These are phyloP conservation scores for Penicillium sp. DNA, from an alignment of 2,329 filamentous ascomycete genomes.

Conservation along the genomic window DNA sequence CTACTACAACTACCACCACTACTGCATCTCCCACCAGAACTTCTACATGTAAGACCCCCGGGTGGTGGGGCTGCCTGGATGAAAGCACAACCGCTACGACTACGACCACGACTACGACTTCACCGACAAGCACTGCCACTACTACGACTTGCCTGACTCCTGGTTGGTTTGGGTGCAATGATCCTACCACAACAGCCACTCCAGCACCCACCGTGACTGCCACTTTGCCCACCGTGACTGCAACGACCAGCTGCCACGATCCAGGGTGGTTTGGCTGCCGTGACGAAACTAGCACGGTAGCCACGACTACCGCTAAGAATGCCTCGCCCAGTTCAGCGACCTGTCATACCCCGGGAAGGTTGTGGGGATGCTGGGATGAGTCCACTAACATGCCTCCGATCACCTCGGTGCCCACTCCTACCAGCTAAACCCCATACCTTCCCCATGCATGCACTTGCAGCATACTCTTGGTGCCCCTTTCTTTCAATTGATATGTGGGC, in stretches of 20 bases:
- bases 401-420: not conserved
- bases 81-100: slow-evolving; percentile 18
- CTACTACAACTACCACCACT: slow-evolving; percentile 58
- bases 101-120: slow-evolving; percentile 17
- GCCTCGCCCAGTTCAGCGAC: not conserved
- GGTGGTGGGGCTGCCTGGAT: slow-evolving; percentile 41
- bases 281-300: slow-evolving; percentile 22
- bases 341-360: not conserved
- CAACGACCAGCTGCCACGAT: slow-evolving; percentile 24
- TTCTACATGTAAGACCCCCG: slow-evolving; percentile 37
- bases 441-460: not conserved
- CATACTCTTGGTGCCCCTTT: not conserved
- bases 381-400: not conserved
- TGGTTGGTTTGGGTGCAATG: slow-evolving; percentile 43
- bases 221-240: slow-evolving; percentile 11
- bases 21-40: slow-evolving; percentile 68
- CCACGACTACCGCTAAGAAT: not conserved
- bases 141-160: slow-evolving; percentile 37
- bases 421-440: not conserved
- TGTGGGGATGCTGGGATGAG: slow-evolving; percentile 1
- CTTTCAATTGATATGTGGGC: not conserved
- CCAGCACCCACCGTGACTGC: slow-evolving; percentile 14
- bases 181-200: slow-evolving; percentile 30
- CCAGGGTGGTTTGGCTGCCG: slow-evolving; percentile 38
- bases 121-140: slow-evolving; percentile 29